Conservation (phyloP, 345 rosid genomes). For the Rhodamnia argentea region DNA sequence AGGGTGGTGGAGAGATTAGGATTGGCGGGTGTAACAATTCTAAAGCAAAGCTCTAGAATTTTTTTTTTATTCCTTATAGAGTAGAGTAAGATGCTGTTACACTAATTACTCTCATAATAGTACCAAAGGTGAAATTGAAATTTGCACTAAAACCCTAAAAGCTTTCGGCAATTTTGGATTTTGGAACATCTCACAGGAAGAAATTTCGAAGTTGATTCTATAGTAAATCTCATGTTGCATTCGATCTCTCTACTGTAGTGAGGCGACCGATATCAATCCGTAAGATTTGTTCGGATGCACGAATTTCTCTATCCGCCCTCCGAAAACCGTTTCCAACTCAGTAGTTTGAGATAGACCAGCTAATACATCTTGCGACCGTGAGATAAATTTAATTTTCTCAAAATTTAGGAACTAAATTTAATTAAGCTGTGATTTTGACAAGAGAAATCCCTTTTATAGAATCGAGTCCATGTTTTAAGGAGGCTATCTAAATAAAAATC, state of each 20-base stretch:
- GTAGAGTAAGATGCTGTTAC: background rate
- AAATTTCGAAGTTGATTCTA: background rate
- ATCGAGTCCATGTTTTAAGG: background rate
- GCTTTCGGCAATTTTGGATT: background rate
- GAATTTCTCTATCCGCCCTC: background rate
- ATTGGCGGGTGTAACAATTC: too few relatives aligned
- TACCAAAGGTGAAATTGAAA: background rate
- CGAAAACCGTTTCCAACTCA: background rate
- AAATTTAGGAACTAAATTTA: background rate
- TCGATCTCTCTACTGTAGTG: background rate
- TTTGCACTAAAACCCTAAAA: background rate
- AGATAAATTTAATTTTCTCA: background rate
- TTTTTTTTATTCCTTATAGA: background rate
- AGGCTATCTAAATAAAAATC: background rate
- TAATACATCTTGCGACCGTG: accelerated
- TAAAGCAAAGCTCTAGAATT: background rate
- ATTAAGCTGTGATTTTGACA: background rate
- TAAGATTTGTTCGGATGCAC: background rate
- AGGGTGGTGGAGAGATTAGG: background rate
- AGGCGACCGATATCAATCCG: background rate
- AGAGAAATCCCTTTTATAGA: background rate
- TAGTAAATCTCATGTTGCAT: background rate
- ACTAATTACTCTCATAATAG: background rate
- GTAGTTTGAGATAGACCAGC: accelerated
- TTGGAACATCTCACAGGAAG: background rate